Percentiles rank a stretch among this genome's conserved stretches.
phyloP scores from a whole-genome alignment of 1,139 yeast species.

The Yarrowia galli region DNA sequence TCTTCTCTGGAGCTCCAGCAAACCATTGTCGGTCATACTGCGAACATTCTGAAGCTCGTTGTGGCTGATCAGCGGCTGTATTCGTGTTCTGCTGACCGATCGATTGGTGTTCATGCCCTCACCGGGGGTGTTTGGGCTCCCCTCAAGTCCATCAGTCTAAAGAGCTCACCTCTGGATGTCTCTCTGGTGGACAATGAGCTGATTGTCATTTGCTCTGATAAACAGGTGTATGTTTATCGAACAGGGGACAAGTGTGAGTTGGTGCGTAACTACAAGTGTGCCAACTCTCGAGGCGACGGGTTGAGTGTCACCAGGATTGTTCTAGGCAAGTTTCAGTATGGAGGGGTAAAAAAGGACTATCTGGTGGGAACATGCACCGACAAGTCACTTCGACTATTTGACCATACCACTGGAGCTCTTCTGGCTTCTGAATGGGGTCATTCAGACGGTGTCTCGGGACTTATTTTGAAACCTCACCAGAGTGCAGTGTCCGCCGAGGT shows the following conservation, averaged over 20 bases:
- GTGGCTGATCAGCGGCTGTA: conserved; percentile 52
- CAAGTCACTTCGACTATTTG: conserved; percentile 62
- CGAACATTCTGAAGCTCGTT: conserved; percentile 57
- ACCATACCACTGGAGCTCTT: conserved; percentile 56
- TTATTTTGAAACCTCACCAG: conserved; percentile 48
- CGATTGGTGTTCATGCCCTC: conserved; percentile 61
- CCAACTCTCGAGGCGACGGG: conserved; percentile 45
- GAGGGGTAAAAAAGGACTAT: conserved; percentile 44
- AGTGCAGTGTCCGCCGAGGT: conserved; percentile 38
- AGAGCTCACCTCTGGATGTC: conserved; percentile 58
- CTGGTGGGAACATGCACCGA: conserved; percentile 61
- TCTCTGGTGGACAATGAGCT: conserved; percentile 51
- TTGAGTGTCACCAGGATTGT: conserved; percentile 46
- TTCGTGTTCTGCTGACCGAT: conserved; percentile 67
- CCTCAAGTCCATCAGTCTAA: conserved; percentile 60
- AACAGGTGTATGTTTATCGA: conserved; percentile 55
- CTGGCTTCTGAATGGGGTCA: conserved; percentile 69
- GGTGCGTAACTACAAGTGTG: conserved; percentile 55
- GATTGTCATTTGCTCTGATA: conserved; percentile 61
- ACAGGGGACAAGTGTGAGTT: conserved; percentile 51
- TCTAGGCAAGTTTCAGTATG: conserved; percentile 40
- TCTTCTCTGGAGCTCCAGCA: conserved; percentile 52
- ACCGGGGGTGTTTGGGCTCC: conserved; percentile 44
- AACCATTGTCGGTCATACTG: conserved; percentile 65
- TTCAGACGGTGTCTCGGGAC: conserved; percentile 61